Evolutionary conservation across 768 basidiomycete genomes (phyloP), one percentile per base, ranked within the genome.

Genomic region (Tylopilus balloui): DNA sequence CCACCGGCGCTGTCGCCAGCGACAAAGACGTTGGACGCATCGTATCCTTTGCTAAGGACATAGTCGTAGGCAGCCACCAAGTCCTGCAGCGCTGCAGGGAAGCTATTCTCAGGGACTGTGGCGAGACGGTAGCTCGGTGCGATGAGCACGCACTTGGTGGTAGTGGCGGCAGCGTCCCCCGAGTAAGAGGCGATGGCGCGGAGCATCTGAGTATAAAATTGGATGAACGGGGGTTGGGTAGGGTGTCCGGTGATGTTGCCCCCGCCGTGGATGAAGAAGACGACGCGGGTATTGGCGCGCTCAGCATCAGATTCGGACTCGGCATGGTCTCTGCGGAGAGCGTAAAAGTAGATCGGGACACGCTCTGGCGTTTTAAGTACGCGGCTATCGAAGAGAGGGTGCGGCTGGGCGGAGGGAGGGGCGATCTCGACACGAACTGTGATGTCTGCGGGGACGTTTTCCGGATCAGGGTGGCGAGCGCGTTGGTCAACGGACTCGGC

Each of bases 1-100:
- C 57, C 65, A 0, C 65, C 63, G 6, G 62, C 62, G 13, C 65
- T 65, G 37, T 62, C 59, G 3, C 63, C 63, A 0, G 53, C 47
- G 15, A 65, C 12, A 15, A 44, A 13, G 24, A 60, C 37, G 15
- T 67, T 66, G 13, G 57, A 45, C 0, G 50, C 17, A 2, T 39
- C 10, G 34, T 64, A 64, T 6, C 64, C 64, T 42, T 59, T 45
- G 5, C 15, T 19, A 35, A 65, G 49, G 8, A 67, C 48, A 9
- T 66, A 34, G 27, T 61, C 62, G n/a, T 66, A 66, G 2, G 54
- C 64, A 0, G 64, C 60, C 0, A 58, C 21, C 11, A 61, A 4
- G 21, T 64, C 62, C 23, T 64, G 62, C 4, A 65, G 29, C 0
- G 47, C 58, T 0, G 53, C 61, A 1, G 64, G 61, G 13, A 61